Evolutionary conservation across 163 green algal genomes (phyloP), one percentile per base, ranked within the genome.

Genomic region (Scenedesmus sp.): DNA sequence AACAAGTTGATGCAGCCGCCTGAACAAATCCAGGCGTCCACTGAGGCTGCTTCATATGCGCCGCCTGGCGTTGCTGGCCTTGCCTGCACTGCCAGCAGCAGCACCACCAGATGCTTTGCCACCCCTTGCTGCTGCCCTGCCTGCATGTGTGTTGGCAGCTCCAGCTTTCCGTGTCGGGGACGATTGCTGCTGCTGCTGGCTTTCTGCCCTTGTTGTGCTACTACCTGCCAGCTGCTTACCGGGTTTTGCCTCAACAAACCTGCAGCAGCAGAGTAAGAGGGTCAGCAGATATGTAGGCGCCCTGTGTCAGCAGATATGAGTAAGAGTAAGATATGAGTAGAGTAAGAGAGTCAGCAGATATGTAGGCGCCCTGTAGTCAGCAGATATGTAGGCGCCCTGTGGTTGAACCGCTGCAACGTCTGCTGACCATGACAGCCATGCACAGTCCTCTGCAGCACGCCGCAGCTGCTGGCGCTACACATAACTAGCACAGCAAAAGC

Each of bases 211-310:
- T 76, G 65, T 30, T 40, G 65, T 86, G 46, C 81, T 73, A 49
- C n/a, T 49, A 3, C 49, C 81, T 3, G 30, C 81, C 42, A n/a
- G 30, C 22, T 86, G 81, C 81, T 86, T 56, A 10, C n/a, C 81
- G 49, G 44, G 30, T n/a, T 49, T 37, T 16, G 46, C 46, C 15
- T 87, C 82, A n/a, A 56, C 51, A 51, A 87, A 87, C 51, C 82
- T 76, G 65, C 65, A 40, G 30, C 65, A 76, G 65, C 15, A 26
- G 53, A 65, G 15, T 65, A 3, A 22, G 53, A 16, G 15, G 26
- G 53, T 3, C 53, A 65, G 53, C 15, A 22, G 53, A 22, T 6
- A 26, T 65, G 53, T 24, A 3, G 53, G 46, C 7, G 7, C 6
- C 7, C 7, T 10, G 46, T 16, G 10, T 53, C 46, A 16, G 46